Evolutionary conservation across 345 rosid genomes (phyloP).

Genomic region (Citrus glauca): DNA sequence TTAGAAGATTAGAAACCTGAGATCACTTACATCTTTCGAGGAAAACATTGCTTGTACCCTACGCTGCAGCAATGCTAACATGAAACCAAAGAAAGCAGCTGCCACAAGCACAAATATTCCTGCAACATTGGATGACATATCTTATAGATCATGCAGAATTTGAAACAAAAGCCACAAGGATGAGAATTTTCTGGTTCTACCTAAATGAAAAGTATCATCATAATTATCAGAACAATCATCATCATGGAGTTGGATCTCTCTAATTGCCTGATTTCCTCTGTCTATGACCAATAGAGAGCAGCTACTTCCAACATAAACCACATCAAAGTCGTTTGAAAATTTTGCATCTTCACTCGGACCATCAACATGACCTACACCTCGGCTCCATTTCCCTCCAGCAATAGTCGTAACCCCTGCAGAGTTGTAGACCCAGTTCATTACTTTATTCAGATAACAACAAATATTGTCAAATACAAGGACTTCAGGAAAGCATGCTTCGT

Average conservation of each 20-base stretch:
- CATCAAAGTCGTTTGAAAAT: slow-evolving; percentile 83
- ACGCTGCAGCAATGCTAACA: slow-evolving; percentile 81
- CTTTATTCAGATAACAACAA: background rate
- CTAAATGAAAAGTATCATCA: slow-evolving; percentile 61
- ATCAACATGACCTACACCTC: slow-evolving; percentile 67
- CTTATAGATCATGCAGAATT: slow-evolving; percentile 1
- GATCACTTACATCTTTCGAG: slow-evolving; percentile 45
- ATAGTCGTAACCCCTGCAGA: slow-evolving; percentile 83
- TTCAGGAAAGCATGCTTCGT: background rate
- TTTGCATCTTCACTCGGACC: slow-evolving; percentile 82
- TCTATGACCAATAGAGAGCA: slow-evolving; percentile 86
- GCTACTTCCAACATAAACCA: slow-evolving; percentile 63
- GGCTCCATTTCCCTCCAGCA: slow-evolving; percentile 75
- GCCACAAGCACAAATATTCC: slow-evolving; percentile 75
- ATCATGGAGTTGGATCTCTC: slow-evolving; percentile 76
- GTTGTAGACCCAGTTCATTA: background rate
- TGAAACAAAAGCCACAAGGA: background rate
- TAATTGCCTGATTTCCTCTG: slow-evolving; percentile 82
- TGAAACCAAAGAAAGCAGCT: slow-evolving; percentile 81
- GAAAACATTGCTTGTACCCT: slow-evolving; percentile 62
- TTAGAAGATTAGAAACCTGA: background rate
- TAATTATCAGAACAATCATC: slow-evolving; percentile 67
- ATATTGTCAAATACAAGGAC: background rate
- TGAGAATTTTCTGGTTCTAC: slow-evolving; percentile 29
- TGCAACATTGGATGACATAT: slow-evolving; percentile 20